Evolutionary conservation across 768 basidiomycete genomes (phyloP).

Genomic region (Calvatia gigantea): DNA sequence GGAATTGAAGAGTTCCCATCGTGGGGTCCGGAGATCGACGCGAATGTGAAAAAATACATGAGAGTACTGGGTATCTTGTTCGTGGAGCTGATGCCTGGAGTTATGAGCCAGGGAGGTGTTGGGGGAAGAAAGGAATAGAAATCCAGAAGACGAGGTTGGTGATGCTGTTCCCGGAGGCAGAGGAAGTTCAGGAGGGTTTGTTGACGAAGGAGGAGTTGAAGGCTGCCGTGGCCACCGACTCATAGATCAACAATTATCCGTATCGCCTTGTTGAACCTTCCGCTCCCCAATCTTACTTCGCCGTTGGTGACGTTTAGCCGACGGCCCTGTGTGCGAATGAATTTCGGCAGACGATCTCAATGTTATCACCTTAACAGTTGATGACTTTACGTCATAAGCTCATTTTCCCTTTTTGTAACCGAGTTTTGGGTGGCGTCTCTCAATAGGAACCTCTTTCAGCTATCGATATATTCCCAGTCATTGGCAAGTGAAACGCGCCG

Average conservation of each 20-base stretch:
- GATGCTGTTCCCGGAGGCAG: conserved; percentile 14
- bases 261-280: too few relatives aligned
- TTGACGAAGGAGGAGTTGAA: conserved; percentile 3
- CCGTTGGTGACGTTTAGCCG: conserved; percentile 5
- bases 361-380: not conserved
- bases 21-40: conserved; percentile 15
- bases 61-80: conserved; percentile 9
- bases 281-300: too few relatives aligned
- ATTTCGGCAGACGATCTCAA: too few relatives aligned
- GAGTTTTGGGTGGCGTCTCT: conserved; percentile 51
- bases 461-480: conserved; percentile 42
- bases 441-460: not conserved
- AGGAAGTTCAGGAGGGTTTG: conserved; percentile 5
- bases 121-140: conserved; percentile 17
- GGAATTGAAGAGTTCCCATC: conserved; percentile 13
- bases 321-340: not conserved
- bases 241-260: not conserved
- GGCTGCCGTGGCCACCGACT: not conserved
- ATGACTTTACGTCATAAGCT: conserved; percentile 47
- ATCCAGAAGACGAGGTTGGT: conserved; percentile 19
- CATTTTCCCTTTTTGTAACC: conserved; percentile 70
- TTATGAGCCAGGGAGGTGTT: conserved; percentile 10
- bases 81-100: conserved; percentile 16
- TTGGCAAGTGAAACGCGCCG: conserved; percentile 85
- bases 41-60: conserved; percentile 16